Evolutionary conservation across 2,329 filamentous ascomycete species (phyloP).

Genomic region (Periconia macrospinosa): DNA sequence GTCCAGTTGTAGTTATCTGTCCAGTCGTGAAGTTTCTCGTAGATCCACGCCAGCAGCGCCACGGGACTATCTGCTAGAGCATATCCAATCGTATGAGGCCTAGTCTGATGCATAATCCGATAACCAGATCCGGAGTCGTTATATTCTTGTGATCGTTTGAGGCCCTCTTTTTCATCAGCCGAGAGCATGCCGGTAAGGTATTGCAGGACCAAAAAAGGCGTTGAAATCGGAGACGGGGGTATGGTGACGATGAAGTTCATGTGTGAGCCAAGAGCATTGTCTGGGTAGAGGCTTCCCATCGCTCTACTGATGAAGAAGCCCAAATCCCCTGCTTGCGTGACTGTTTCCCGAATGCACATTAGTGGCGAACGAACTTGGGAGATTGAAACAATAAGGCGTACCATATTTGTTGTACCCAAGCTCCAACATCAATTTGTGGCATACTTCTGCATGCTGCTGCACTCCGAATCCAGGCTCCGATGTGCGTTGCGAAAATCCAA

Average conservation of each 20-base stretch:
- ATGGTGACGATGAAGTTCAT: slow-evolving; percentile 3
- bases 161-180: slow-evolving; percentile 37
- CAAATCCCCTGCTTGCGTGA: slow-evolving; percentile 28
- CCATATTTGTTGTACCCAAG: slow-evolving; percentile 64
- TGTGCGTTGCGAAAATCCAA: slow-evolving; percentile 54
- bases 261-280: slow-evolving; percentile 5
- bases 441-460: slow-evolving; percentile 65
- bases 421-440: slow-evolving; percentile 69
- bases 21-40: slow-evolving; percentile 80
- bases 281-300: slow-evolving; percentile 2
- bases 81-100: slow-evolving; percentile 74
- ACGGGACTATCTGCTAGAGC: slow-evolving; percentile 70
- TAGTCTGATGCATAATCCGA: slow-evolving; percentile 62
- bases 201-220: not conserved
- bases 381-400: not conserved
- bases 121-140: slow-evolving; percentile 60
- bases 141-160: slow-evolving; percentile 62
- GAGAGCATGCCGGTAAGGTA: not conserved
- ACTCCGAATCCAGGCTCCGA: slow-evolving; percentile 55
- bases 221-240: not conserved
- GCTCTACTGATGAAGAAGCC: slow-evolving; percentile 4
- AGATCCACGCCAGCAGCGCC: slow-evolving; percentile 74
- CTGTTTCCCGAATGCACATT: slow-evolving; percentile 45
- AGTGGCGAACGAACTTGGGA: not conserved
- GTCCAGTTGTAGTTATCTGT: slow-evolving; percentile 72